Evolutionary conservation across 208 protist species (phyloP), one percentile per base, ranked within the genome.

Genomic region (Wallacemonas sp.): DNA sequence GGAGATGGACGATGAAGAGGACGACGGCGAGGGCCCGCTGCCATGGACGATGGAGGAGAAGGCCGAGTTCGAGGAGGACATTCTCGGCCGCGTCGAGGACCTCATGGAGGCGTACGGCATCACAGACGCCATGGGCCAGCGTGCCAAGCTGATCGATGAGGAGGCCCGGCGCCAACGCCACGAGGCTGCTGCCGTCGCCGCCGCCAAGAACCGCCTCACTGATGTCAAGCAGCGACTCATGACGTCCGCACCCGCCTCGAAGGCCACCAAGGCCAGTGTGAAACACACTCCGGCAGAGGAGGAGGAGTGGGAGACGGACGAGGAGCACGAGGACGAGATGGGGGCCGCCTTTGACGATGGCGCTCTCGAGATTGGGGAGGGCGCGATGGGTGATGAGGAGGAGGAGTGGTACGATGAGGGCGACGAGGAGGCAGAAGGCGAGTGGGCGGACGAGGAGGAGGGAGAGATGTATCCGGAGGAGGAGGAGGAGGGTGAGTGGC

Each of bases 11-110:
- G 16, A 32, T 32, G 11, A 63, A 49, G 48, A 67, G 44, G 46
- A 54, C 5, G 60, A 38, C 2, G 36, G 17, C 17, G 60, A 48
- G 36, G 14, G 12, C 12, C 38, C 60, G 43, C 27, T 62, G 16
- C 62, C 62, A n/a, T 87, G 80, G 80, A 73, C 61, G 21, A 68
- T 58, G 27, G 33, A 48, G 48, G 79, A 87, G 17, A 83, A 87
- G 58, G 65, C 52, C 6, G 68, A 62, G 39, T 88, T 85, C 61
- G 81, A 87, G 74, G 65, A 65, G 19, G 65, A 81, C 41, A 54
- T 87, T 16, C 68, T 79, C 12, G 47, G 16, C 17, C 65, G 69
- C 47, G 68, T 87, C 8, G 52, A 71, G 36, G 66, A 75, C 3
- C 65, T 84, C 24, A 72, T 76, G 5, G 58, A 72, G 41, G 49